phyloP scores from a whole-genome alignment of 208 protist genomes.

The Vickermania spadyakhi region DNA sequence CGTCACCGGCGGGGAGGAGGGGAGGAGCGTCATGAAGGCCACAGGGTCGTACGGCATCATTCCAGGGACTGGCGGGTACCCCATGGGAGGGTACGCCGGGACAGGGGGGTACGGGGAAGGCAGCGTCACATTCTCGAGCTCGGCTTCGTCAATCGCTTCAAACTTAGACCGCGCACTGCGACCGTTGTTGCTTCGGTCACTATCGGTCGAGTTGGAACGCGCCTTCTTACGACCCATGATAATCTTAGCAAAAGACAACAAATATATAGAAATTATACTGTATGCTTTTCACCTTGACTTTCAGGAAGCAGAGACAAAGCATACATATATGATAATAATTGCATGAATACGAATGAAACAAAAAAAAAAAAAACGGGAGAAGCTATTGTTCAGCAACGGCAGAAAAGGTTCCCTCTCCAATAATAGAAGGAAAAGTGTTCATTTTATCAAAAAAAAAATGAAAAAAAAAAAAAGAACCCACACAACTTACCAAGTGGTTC shows the following conservation, averaged over 20 bases:
- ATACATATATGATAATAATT: too few relatives aligned
- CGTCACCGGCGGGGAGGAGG: slow-evolving; percentile 2
- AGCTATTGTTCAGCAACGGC: background rate
- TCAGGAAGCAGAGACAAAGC: too few relatives aligned
- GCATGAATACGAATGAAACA: background rate
- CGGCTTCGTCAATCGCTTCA: slow-evolving; percentile 25
- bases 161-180: slow-evolving; percentile 18
- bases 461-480: too few relatives aligned
- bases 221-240: slow-evolving; percentile 11
- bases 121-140: slow-evolving; percentile 6
- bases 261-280: too few relatives aligned
- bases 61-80: too few relatives aligned
- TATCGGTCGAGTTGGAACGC: slow-evolving; percentile 15
- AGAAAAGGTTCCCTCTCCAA: background rate
- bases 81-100: background rate
- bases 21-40: too few relatives aligned
- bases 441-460: too few relatives aligned
- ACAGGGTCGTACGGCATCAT: too few relatives aligned
- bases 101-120: background rate
- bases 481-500: too few relatives aligned
- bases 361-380: background rate
- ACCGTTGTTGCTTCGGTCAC: slow-evolving; percentile 7
- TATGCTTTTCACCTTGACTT: too few relatives aligned
- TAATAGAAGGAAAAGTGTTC: too few relatives aligned
- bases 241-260: too few relatives aligned